Conservation (phyloP, 768 basidiomycete species). For the Rossbeevera mucosa region DNA sequence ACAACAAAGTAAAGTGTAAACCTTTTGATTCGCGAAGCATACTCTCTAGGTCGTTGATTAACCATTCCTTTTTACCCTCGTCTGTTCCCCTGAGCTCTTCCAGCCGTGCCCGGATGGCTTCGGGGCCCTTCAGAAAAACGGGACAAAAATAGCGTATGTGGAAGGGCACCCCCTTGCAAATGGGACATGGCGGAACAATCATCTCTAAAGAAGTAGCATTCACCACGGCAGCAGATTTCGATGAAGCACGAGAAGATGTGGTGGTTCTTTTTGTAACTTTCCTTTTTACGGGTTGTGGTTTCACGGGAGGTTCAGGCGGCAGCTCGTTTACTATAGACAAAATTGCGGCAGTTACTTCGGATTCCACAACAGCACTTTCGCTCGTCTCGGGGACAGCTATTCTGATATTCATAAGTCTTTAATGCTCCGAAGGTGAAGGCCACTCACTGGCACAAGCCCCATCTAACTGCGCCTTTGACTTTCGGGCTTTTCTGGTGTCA, state of each 20-base stretch:
- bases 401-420: conserved; percentile 20
- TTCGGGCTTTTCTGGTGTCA: conserved; percentile 9
- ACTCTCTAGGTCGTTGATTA: conserved; percentile 42
- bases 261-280: conserved; percentile 1
- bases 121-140: conserved; percentile 39
- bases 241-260: neutral
- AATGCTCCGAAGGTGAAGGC: conserved; percentile 2
- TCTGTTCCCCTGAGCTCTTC: conserved; percentile 35
- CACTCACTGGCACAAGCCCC: conserved; percentile 16
- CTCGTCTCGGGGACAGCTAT: conserved; percentile 18
- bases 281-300: conserved; percentile 9
- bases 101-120: conserved; percentile 43
- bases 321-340: conserved; percentile 4
- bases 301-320: conserved; percentile 7
- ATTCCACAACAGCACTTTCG: conserved; percentile 13
- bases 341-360: conserved; percentile 20
- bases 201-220: neutral
- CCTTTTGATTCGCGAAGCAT: conserved; percentile 30
- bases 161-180: conserved; percentile 41
- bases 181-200: conserved; percentile 33
- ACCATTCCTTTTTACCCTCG: conserved; percentile 15
- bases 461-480: neutral
- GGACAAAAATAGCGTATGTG: conserved; percentile 52
- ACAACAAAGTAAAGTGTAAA: conserved; percentile 6
- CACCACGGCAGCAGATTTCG: neutral